These are phyloP conservation scores for Cercospora sesami DNA, from an alignment of 2,329 filamentous ascomycete species.

Conservation along the genomic window DNA sequence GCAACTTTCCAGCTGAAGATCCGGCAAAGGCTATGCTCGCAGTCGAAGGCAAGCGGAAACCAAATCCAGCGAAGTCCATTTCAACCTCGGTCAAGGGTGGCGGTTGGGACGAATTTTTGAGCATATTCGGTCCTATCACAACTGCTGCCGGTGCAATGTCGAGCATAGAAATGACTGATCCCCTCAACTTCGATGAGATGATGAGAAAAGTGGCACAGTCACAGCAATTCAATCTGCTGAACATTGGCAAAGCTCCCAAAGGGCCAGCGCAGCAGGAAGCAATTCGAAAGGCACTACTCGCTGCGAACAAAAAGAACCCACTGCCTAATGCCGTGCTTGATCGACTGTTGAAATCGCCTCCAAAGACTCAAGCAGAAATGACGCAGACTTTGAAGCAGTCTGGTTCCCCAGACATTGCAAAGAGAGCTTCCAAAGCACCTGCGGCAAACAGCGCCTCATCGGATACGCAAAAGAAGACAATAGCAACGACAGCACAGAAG, in stretches of 20 bases:
- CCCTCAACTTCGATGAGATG: conserved; percentile 40
- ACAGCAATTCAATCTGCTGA: conserved; percentile 36
- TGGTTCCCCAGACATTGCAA: conserved; percentile 29
- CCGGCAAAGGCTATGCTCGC: conserved; percentile 39
- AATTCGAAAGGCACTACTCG: conserved; percentile 36
- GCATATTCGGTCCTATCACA: conserved; percentile 54
- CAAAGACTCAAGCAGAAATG: conserved; percentile 36
- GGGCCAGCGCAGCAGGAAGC: conserved; percentile 35
- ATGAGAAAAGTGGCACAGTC: conserved; percentile 39
- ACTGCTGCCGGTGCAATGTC: conserved; percentile 52
- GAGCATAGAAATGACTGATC: conserved; percentile 45
- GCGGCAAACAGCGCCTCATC: conserved; percentile 28
- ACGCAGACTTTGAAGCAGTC: conserved; percentile 30
- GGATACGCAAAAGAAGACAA: conserved; percentile 28
- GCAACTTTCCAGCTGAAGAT: conserved; percentile 73
- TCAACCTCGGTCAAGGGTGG: conserved; percentile 52
- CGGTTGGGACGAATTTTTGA: conserved; percentile 54
- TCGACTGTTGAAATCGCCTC: conserved; percentile 32
- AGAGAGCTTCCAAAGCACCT: conserved; percentile 31
- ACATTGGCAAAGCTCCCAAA: conserved; percentile 32
- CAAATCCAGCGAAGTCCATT: conserved; percentile 47
- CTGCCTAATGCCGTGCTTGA: conserved; percentile 35
- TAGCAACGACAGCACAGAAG: conserved; percentile 26
- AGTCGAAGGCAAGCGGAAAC: conserved; percentile 40
- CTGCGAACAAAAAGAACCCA: conserved; percentile 35